A percentile compares a stretch with the other conserved stretches of the same genome.
Evolutionary conservation across 768 basidiomycete genomes (phyloP).

Genomic region (Kwoniella heveanensis): DNA sequence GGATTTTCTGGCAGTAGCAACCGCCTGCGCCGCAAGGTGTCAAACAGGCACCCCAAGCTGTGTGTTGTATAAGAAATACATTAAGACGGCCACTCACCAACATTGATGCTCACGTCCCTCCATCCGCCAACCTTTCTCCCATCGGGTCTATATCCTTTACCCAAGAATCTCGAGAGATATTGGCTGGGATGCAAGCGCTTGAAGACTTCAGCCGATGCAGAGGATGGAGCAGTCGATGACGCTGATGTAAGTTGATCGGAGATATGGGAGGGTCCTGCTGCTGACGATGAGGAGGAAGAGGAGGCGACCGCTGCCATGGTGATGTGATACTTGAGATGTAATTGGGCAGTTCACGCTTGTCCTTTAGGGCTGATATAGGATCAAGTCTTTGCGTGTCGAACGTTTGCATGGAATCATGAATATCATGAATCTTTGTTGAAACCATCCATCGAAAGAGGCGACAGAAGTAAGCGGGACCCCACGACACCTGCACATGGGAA

Average conservation of each 20-base stretch:
- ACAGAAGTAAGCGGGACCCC: too few relatives aligned
- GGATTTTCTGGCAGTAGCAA: too few relatives aligned
- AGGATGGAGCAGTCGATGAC: conserved; percentile 12
- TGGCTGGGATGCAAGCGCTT: conserved; percentile 84
- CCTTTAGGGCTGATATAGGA: too few relatives aligned
- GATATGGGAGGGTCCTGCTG: not conserved
- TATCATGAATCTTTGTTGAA: not conserved
- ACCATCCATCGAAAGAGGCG: too few relatives aligned
- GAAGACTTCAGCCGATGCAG: conserved; percentile 61
- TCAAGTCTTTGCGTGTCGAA: too few relatives aligned
- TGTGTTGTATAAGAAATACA: too few relatives aligned
- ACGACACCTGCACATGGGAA: too few relatives aligned
- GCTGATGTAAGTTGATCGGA: not conserved
- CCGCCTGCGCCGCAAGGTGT: too few relatives aligned
- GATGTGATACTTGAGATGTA: not conserved
- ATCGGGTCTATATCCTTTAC: conserved; percentile 77
- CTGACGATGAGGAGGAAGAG: not conserved
- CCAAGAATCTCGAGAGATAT: conserved; percentile 83
- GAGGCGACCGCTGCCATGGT: conserved; percentile 29
- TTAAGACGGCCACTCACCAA: conserved; percentile 69
- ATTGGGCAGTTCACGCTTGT: not conserved
- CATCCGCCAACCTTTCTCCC: conserved; percentile 71
- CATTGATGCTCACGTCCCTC: conserved; percentile 75
- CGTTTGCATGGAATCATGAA: too few relatives aligned
- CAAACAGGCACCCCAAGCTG: too few relatives aligned